phyloP scores from a whole-genome alignment of 257 asterid genomes.

The Catharanthus roseus region DNA sequence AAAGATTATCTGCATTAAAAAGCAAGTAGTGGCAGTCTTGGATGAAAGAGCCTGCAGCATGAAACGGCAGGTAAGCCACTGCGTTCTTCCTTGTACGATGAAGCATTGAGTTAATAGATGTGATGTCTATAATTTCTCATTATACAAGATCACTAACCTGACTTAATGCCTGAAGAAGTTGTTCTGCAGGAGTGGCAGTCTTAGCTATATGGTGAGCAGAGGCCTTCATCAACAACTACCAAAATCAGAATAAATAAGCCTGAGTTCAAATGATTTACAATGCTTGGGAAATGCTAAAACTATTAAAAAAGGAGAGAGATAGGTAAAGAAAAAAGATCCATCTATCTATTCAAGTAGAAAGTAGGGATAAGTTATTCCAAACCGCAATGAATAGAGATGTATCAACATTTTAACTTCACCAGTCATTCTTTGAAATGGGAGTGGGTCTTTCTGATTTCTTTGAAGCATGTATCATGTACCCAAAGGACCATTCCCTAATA shows the following conservation, averaged over 20 bases:
- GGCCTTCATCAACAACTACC: slow-evolving; percentile 71
- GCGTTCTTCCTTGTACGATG: not conserved
- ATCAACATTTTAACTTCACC: not conserved
- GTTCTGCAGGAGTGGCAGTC: slow-evolving; percentile 76
- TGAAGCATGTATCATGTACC: not conserved
- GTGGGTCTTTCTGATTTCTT: not conserved
- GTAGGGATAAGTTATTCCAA: too few species aligned
- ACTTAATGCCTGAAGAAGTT: slow-evolving; percentile 61
- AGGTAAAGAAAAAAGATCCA: not conserved
- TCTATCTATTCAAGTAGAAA: not conserved
- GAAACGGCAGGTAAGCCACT: not conserved
- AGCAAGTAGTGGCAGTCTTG: not conserved
- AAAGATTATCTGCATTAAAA: not conserved
- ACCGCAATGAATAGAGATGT: not conserved
- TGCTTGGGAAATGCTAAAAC: not conserved
- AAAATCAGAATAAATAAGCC: slow-evolving; percentile 21
- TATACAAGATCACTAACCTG: slow-evolving; percentile 53
- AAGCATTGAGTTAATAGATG: not conserved
- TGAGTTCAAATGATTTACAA: slow-evolving; percentile 14
- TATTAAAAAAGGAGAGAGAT: not conserved
- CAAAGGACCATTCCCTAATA: not conserved
- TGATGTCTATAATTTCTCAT: not conserved
- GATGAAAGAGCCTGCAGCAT: not conserved
- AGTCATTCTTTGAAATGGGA: too few species aligned
- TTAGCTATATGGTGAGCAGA: slow-evolving; percentile 71